Conservation (phyloP, 1,284 basidiomycete genomes). For the Schizopora paradoxa region DNA sequence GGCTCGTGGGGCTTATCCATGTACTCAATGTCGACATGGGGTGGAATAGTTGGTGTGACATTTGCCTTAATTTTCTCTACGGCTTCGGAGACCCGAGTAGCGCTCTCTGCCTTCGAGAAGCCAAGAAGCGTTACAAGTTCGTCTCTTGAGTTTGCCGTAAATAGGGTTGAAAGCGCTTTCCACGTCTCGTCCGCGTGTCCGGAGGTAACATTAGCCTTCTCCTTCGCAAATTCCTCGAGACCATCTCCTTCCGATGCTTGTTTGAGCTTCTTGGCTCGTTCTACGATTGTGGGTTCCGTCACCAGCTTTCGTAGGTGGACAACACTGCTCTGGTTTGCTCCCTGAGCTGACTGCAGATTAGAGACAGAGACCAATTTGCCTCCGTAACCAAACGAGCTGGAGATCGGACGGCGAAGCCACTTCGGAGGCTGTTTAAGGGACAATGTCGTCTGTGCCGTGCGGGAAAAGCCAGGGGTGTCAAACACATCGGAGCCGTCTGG, state of each 20-base stretch:
- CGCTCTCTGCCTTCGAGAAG: conserved; percentile 88
- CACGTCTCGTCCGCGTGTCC: conserved; percentile 59
- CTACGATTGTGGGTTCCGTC: conserved; percentile 75
- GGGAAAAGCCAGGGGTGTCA: conserved; percentile 56
- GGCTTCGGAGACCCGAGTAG: conserved; percentile 75
- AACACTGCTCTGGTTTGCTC: conserved; percentile 72
- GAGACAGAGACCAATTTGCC: conserved; percentile 80
- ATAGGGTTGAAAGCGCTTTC: conserved; percentile 87
- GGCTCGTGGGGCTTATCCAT: conserved; percentile 54
- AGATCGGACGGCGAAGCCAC: conserved; percentile 86
- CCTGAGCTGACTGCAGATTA: conserved; percentile 67
- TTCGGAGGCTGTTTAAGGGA: conserved; percentile 91
- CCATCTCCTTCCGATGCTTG: conserved; percentile 58
- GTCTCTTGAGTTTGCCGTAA: conserved; percentile 84
- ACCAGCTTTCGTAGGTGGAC: conserved; percentile 76
- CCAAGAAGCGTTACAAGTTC: conserved; percentile 90
- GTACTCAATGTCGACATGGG: conserved; percentile 17
- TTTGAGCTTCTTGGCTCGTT: conserved; percentile 72
- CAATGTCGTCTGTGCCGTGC: conserved; percentile 51
- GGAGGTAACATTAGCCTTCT: conserved; percentile 35
- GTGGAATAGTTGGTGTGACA: conserved; percentile 24
- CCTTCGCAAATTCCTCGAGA: conserved; percentile 64
- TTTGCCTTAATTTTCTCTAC: conserved; percentile 64
- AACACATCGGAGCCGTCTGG: conserved; percentile 77
- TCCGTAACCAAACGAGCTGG: conserved; percentile 88